Conservation (phyloP, 768 basidiomycete species). For the Auricularia sp. region DNA sequence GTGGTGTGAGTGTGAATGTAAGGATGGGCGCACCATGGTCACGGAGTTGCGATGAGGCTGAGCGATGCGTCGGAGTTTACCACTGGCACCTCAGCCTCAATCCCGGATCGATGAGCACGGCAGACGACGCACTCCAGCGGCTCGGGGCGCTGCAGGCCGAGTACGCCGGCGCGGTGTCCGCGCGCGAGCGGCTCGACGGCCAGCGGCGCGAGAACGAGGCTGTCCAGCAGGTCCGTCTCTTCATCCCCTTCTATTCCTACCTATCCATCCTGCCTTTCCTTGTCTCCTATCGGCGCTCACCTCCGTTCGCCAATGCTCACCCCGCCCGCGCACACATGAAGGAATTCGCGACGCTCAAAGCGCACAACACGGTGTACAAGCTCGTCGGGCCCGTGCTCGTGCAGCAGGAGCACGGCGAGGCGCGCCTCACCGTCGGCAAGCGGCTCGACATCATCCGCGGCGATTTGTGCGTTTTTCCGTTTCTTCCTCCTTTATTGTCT, state of each 20-base stretch:
- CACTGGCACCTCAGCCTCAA: no score
- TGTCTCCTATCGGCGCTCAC: no score
- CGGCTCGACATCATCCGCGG: slow-evolving; percentile 79
- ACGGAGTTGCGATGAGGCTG: neutral
- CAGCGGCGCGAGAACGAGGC: slow-evolving; percentile 86
- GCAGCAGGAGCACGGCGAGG: slow-evolving; percentile 80
- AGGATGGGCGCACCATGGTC: neutral
- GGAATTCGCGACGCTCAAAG: slow-evolving; percentile 73
- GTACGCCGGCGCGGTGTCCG: slow-evolving; percentile 62
- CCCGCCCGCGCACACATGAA: slow-evolving; percentile 21
- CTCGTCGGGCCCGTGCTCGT: slow-evolving; percentile 85
- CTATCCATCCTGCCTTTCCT: neutral
- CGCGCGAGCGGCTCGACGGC: slow-evolving; percentile 77
- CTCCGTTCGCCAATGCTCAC: no score
- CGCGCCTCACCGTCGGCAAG: slow-evolving; percentile 79
- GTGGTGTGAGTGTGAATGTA: neutral
- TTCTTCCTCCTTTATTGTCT: neutral
- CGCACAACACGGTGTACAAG: slow-evolving; percentile 80
- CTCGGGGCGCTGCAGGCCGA: slow-evolving; percentile 78
- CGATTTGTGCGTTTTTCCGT: slow-evolving; percentile 60
- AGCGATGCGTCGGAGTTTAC: neutral
- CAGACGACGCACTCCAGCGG: slow-evolving; percentile 36
- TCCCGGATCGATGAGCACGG: neutral
- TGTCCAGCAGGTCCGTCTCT: slow-evolving; percentile 64
- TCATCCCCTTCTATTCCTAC: neutral